Percentiles rank a stretch among this genome's conserved stretches.
phyloP scores from a whole-genome alignment of 2,329 filamentous ascomycete species.

The Xylaria sp. region DNA sequence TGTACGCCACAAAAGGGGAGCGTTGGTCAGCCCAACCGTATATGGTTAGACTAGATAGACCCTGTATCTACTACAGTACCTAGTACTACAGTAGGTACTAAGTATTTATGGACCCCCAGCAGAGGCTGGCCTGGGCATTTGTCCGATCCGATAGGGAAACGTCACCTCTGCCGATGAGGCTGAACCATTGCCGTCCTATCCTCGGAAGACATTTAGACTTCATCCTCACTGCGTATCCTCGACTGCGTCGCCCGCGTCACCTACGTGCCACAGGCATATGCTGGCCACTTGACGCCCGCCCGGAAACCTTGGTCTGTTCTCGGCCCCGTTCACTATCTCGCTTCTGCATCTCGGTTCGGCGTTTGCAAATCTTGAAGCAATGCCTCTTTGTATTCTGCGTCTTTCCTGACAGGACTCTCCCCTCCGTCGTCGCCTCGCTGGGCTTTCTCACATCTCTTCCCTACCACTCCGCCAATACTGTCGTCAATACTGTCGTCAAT shows the following conservation, averaged over 20 bases:
- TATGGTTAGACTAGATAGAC: too few species aligned
- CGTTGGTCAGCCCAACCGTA: too few species aligned
- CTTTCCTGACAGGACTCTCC: constrained; percentile 24
- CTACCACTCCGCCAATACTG: background rate
- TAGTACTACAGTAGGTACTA: too few species aligned
- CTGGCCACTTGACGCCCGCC: too few species aligned
- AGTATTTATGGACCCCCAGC: background rate
- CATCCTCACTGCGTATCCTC: too few species aligned
- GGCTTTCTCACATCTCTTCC: background rate
- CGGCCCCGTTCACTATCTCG: background rate
- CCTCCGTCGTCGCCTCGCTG: background rate
- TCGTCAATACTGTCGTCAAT: too few species aligned
- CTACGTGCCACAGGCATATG: too few species aligned
- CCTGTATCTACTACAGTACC: too few species aligned
- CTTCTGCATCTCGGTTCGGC: background rate
- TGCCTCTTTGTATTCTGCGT: constrained; percentile 25
- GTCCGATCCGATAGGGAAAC: background rate
- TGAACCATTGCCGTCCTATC: background rate
- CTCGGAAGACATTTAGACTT: background rate
- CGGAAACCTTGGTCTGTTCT: background rate
- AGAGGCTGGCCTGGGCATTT: background rate
- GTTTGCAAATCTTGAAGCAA: constrained; percentile 20
- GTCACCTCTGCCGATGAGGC: background rate
- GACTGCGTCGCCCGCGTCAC: too few species aligned
- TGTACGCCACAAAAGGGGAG: too few species aligned